Base-by-base conservation (phyloP, 2,329 filamentous ascomycete species). In the Penicillium sp. region DNA sequence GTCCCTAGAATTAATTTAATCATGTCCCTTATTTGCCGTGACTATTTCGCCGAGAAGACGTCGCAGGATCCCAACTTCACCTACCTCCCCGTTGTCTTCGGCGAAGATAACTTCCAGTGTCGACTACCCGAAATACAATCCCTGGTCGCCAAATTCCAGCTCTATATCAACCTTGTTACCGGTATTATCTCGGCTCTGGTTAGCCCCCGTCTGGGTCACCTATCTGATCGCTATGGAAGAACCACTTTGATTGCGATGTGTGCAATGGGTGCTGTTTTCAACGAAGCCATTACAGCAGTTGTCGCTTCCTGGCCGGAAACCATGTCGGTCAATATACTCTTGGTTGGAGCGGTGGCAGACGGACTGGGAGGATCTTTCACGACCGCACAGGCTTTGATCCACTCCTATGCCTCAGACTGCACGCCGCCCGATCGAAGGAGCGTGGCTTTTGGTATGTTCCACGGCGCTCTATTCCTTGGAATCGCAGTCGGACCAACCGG, bases 331-430 rank as follows among this genome's bases (percentile, higher is more conserved):
- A 88, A 90, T 59, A 91, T 91, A 86, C 81, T 99, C 24, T 80
- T 98, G 6, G 75, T 94, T 1, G 92, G 92, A 10, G 86, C 89
- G 38, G 82, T 91, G 10, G 82, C 93, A 50, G 95, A 99, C 73
- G 95, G 95, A 4, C 73, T 97, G 5, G 88, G 88, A 10, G 95
- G 95, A 8, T 97, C 93, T 0, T 97, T 97, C 75, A 96, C 93
- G 1, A 87, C 92, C 0, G 90, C 89, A 30, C 90, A 90, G 81
- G 88, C 90, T 50, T 81, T 96, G 61, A 89, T 88, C 24, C 89
- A 96, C 75, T 92, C 94, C 0, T 99, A 98, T 76, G 89, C 91
- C 13, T 89, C 92, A 44, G 95, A 99, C 76, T 97, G 92, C 77
- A 94, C 93, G 0, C 83, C 90, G 4, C 91, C 93, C 0, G 89